A percentile compares a stretch with the other conserved stretches of the same genome.
Conservation (phyloP, 2,329 filamentous ascomycete genomes). For the Pseudodiploospora longispora region DNA sequence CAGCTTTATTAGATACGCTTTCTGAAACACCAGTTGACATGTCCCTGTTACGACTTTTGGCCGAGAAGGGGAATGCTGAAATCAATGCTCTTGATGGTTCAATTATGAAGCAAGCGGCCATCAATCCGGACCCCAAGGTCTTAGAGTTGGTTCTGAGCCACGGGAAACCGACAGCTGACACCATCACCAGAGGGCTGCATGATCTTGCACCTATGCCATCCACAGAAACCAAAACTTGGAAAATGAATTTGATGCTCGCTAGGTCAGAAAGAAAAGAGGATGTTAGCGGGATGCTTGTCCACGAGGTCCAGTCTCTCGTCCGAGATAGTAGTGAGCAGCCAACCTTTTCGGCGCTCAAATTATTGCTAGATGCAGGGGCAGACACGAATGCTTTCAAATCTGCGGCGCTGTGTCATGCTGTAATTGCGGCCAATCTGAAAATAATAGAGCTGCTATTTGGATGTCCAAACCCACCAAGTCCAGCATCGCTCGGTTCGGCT, state of each 20-base stretch:
- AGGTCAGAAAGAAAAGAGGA: conserved; percentile 34
- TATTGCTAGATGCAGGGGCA: conserved; percentile 42
- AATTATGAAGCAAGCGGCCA: conserved; percentile 32
- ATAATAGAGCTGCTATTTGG: conserved; percentile 43
- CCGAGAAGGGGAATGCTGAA: conserved; percentile 45
- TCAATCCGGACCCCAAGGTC: conserved; percentile 38
- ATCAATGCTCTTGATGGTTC: conserved; percentile 40
- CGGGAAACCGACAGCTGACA: conserved; percentile 36
- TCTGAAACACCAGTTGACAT: conserved; percentile 40
- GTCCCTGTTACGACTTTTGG: conserved; percentile 37
- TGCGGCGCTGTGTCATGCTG: conserved; percentile 41
- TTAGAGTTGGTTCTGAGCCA: conserved; percentile 39
- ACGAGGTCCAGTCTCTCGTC: conserved; percentile 41
- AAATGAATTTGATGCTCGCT: conserved; percentile 39
- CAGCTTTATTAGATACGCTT: conserved; percentile 34
- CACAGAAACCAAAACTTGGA: conserved; percentile 38
- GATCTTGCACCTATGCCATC: conserved; percentile 35
- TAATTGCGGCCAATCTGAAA: conserved; percentile 35
- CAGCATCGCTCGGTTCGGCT: conserved; percentile 38
- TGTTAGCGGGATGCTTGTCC: conserved; percentile 37
- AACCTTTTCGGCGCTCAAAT: conserved; percentile 35
- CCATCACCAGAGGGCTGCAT: conserved; percentile 35
- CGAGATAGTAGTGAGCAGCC: conserved; percentile 28
- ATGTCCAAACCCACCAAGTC: conserved; percentile 25
- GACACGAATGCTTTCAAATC: conserved; percentile 47